These are phyloP conservation scores for Globisporangium cystogenes DNA, from an alignment of 352 stramenopile species.

Conservation along the genomic window DNA sequence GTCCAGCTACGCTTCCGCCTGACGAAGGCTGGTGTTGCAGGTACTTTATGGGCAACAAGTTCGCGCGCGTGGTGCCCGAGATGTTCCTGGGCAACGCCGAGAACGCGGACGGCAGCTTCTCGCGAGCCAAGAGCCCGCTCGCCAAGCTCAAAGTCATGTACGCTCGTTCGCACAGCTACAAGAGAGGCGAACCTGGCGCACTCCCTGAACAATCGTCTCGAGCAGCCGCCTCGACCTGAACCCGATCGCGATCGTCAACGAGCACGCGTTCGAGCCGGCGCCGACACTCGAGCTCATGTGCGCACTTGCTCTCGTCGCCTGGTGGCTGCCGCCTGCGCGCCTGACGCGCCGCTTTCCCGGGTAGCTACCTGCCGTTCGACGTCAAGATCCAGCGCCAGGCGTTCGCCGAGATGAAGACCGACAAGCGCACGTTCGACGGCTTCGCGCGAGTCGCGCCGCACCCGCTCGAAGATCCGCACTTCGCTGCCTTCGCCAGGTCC, in stretches of 20 bases:
- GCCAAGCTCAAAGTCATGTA: slow-evolving; percentile 70
- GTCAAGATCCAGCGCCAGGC: slow-evolving; percentile 69
- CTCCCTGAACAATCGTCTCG: neutral
- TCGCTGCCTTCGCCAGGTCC: slow-evolving; percentile 44
- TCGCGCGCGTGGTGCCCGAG: slow-evolving; percentile 46
- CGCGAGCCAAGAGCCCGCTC: slow-evolving; percentile 31
- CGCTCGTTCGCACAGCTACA: no score
- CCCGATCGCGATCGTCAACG: slow-evolving; percentile 61
- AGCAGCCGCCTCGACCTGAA: slow-evolving; percentile 69
- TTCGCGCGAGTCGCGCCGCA: slow-evolving; percentile 44
- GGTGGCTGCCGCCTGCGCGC: no score
- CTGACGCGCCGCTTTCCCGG: neutral
- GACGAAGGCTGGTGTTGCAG: slow-evolving; percentile 18
- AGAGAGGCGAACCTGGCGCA: neutral
- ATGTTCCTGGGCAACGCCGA: slow-evolving; percentile 62
- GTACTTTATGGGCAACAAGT: slow-evolving; percentile 68
- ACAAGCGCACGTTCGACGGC: slow-evolving; percentile 59
- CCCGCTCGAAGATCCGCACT: slow-evolving; percentile 58
- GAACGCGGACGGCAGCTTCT: slow-evolving; percentile 51
- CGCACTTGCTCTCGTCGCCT: no score
- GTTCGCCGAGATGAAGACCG: slow-evolving; percentile 71
- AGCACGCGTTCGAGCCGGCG: slow-evolving; percentile 53
- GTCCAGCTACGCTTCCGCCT: neutral
- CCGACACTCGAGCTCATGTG: slow-evolving; percentile 68
- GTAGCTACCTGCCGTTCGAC: slow-evolving; percentile 67